Percentiles rank a stretch among this genome's conserved stretches.
Conservation (phyloP, 108 stramenopile genomes). For the Cyclotella sp. region DNA sequence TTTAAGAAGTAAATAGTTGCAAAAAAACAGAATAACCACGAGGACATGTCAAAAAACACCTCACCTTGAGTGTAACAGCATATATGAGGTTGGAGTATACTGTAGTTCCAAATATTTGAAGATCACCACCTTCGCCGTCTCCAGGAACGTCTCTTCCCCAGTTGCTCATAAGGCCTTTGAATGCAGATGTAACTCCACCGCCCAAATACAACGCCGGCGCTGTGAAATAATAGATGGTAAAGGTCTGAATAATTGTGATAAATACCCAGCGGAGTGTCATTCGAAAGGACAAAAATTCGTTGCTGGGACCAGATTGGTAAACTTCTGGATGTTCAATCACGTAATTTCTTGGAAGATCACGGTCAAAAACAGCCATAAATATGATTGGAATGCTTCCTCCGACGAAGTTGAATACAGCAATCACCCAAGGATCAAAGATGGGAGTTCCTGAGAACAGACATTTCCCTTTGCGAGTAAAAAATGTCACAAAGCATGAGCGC, state of each 20-base stretch:
- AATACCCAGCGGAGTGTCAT: constrained; percentile 72
- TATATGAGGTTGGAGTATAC: constrained; percentile 73
- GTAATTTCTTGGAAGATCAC: constrained; percentile 88
- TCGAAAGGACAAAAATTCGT: constrained; percentile 75
- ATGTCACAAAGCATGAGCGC: not conserved
- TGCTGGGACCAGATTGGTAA: constrained; percentile 76
- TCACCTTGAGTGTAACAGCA: constrained; percentile 73
- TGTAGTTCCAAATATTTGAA: constrained; percentile 78
- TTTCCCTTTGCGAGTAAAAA: constrained; percentile 12
- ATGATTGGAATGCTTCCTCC: constrained; percentile 84
- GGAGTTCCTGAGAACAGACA: constrained; percentile 86
- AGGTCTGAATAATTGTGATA: constrained; percentile 66
- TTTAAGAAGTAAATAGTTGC: constrained; percentile 6
- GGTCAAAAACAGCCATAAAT: constrained; percentile 90
- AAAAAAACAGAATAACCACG: not conserved
- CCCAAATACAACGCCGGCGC: constrained; percentile 53
- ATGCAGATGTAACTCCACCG: constrained; percentile 74
- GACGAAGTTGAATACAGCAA: constrained; percentile 89
- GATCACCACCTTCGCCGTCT: constrained; percentile 82
- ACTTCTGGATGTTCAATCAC: constrained; percentile 77
- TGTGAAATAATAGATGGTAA: constrained; percentile 74
- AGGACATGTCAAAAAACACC: constrained; percentile 1
- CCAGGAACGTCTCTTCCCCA: constrained; percentile 58
- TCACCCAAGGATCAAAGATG: constrained; percentile 84
- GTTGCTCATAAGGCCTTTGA: constrained; percentile 67